phyloP scores from a whole-genome alignment of 495 filamentous ascomycete species.

The Aspergillus nidulans region DNA sequence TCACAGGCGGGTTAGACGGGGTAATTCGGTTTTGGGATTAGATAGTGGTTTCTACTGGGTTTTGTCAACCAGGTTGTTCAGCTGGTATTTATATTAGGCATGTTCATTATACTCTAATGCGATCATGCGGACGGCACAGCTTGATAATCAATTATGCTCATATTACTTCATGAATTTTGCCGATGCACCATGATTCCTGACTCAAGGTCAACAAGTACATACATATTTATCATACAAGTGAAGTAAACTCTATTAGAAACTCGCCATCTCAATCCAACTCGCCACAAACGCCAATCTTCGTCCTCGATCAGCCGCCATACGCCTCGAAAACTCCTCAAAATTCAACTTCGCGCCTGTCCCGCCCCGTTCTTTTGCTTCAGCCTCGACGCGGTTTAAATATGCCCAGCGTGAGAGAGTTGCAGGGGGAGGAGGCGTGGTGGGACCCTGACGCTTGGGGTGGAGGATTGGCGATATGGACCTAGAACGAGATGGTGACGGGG shows the following conservation, averaged over 20 bases:
- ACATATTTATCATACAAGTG: neutral
- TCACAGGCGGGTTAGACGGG: conserved; percentile 84
- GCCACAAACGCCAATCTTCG: conserved; percentile 68
- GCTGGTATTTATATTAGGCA: no score
- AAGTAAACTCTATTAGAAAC: conserved; percentile 37
- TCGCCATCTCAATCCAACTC: conserved; percentile 80
- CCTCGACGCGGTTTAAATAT: conserved; percentile 54
- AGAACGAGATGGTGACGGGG: conserved; percentile 18
- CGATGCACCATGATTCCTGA: neutral
- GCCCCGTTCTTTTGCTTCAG: conserved; percentile 63
- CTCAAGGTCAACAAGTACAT: neutral
- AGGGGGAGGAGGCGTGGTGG: conserved; percentile 19
- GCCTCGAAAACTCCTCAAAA: conserved; percentile 67
- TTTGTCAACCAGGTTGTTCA: neutral
- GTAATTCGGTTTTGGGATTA: conserved; percentile 94
- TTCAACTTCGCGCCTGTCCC: conserved; percentile 68
- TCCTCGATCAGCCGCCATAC: conserved; percentile 62
- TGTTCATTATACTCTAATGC: no score
- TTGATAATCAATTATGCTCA: neutral
- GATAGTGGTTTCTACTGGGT: neutral
- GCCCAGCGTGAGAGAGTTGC: conserved; percentile 49
- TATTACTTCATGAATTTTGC: neutral
- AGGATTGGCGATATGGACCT: conserved; percentile 6
- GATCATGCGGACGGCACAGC: no score
- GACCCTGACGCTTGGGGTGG: conserved; percentile 9